phyloP scores from a whole-genome alignment of 2,329 filamentous ascomycete genomes.

The Paraconiothyrium sp. region DNA sequence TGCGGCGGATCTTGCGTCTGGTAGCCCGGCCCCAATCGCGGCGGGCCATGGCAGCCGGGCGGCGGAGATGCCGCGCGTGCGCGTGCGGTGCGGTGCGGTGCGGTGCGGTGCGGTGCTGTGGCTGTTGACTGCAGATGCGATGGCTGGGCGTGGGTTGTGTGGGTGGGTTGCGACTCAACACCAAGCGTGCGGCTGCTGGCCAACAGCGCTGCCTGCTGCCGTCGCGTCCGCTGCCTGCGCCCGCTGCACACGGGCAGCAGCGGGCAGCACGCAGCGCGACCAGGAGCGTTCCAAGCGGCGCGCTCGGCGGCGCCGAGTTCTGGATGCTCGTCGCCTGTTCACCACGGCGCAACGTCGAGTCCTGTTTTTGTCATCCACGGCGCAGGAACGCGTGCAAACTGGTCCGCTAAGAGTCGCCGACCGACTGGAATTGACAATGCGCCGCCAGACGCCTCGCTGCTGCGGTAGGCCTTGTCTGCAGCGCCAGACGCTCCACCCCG shows the following conservation, averaged over 20 bases:
- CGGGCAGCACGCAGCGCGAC: constrained; percentile 12
- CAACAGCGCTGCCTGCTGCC: background rate
- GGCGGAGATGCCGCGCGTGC: constrained; percentile 23
- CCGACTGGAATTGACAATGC: constrained; percentile 18
- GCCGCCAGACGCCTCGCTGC: constrained; percentile 12
- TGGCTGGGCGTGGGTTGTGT: constrained; percentile 1
- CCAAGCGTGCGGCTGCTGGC: background rate
- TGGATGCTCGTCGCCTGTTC: constrained; percentile 5
- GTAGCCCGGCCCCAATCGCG: constrained; percentile 33
- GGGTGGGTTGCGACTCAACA: constrained; percentile 4
- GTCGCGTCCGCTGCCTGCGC: background rate
- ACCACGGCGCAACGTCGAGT: background rate
- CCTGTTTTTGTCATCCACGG: constrained; percentile 17
- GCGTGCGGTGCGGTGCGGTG: constrained; percentile 17
- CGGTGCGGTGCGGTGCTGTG: constrained; percentile 16
- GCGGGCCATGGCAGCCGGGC: constrained; percentile 13
- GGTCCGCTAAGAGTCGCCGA: constrained; percentile 15
- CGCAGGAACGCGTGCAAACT: constrained; percentile 4
- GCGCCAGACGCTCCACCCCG: constrained; percentile 8
- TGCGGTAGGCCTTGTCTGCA: background rate
- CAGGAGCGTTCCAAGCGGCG: constrained; percentile 16
- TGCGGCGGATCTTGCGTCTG: constrained; percentile 21
- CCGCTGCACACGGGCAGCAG: background rate
- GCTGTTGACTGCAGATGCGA: background rate
- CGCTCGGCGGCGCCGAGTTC: constrained; percentile 16